Percentiles rank a stretch among this genome's conserved stretches.
Evolutionary conservation across 371 early-diverging fungal genomes (phyloP).

Genomic region (Saksenaea oblongispora): DNA sequence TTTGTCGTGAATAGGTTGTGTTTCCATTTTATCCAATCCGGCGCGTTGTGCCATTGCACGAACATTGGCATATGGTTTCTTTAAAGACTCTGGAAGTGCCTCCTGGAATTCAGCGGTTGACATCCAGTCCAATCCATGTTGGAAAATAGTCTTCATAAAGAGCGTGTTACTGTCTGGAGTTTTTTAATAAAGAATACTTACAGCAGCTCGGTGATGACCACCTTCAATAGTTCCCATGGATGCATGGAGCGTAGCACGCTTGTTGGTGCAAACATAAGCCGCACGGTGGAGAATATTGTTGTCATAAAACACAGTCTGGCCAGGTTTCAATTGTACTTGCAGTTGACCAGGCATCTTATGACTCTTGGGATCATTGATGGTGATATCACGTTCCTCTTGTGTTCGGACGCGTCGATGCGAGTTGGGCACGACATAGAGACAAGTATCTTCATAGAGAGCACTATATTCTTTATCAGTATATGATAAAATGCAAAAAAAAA

Average conservation of each 20-base stretch:
- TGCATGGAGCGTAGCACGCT: conserved; percentile 58
- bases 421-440: conserved; percentile 51
- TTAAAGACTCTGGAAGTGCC: conserved; percentile 39
- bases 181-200: neutral
- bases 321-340: conserved; percentile 45
- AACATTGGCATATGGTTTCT: conserved; percentile 42
- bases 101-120: conserved; percentile 33
- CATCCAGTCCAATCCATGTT: conserved; percentile 61
- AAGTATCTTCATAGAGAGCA: conserved; percentile 56
- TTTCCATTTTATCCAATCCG: conserved; percentile 27
- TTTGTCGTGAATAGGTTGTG: conserved; percentile 36
- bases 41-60: conserved; percentile 41
- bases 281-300: conserved; percentile 62
- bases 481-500: neutral
- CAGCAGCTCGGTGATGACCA: conserved; percentile 52
- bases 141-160: conserved; percentile 35
- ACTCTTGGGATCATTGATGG: conserved; percentile 51
- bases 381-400: conserved; percentile 45
- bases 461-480: conserved; percentile 10
- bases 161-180: neutral
- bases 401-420: conserved; percentile 54
- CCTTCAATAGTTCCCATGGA: conserved; percentile 59
- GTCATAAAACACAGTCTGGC: conserved; percentile 62
- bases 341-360: conserved; percentile 50
- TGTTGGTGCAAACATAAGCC: conserved; percentile 39